Percentiles rank a stretch among this genome's conserved stretches.
These are phyloP conservation scores for Aspergillus sclerotiicarbonarius DNA, from an alignment of 495 filamentous ascomycete genomes.

Conservation along the genomic window DNA sequence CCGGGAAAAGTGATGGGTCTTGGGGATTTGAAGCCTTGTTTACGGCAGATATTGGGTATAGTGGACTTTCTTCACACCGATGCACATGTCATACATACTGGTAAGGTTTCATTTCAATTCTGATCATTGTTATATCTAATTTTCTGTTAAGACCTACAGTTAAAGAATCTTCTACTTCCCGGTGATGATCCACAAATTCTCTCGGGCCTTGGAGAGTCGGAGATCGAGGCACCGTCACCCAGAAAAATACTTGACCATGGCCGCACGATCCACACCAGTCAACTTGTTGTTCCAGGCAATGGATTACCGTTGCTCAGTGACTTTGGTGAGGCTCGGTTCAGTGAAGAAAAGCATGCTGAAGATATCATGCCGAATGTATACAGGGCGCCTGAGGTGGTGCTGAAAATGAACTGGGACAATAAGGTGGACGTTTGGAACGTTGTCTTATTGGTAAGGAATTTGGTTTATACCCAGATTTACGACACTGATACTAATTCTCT, in stretches of 20 bases:
- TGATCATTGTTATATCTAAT: background rate
- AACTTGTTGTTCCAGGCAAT: slow-evolving; percentile 1
- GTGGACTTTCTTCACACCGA: slow-evolving; percentile 43
- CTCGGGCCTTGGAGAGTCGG: slow-evolving; percentile 16
- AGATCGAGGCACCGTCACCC: slow-evolving; percentile 14
- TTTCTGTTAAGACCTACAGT: slow-evolving; percentile 13
- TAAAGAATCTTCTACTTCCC: slow-evolving; percentile 23
- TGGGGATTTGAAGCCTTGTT: slow-evolving; percentile 17
- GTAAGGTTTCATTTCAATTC: slow-evolving; percentile 13
- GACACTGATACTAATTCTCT: background rate
- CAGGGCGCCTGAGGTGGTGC: slow-evolving; percentile 36
- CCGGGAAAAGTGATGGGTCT: slow-evolving; percentile 18
- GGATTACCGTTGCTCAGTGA: slow-evolving; percentile 25
- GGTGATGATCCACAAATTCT: background rate
- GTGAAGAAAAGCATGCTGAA: slow-evolving; percentile 22
- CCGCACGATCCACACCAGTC: slow-evolving; percentile 21
- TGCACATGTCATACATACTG: slow-evolving; percentile 41
- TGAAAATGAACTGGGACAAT: slow-evolving; percentile 33
- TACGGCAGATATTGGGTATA: slow-evolving; percentile 28
- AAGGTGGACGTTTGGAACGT: slow-evolving; percentile 42
- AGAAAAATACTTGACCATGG: slow-evolving; percentile 23
- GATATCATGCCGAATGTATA: slow-evolving; percentile 22
- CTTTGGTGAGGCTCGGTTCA: slow-evolving; percentile 27
- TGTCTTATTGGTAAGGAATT: slow-evolving; percentile 40
- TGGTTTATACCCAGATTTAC: background rate